Percentiles rank a stretch among this genome's conserved stretches.
These are phyloP conservation scores for Thozetella sp. DNA, from an alignment of 495 filamentous ascomycete genomes.

Conservation along the genomic window DNA sequence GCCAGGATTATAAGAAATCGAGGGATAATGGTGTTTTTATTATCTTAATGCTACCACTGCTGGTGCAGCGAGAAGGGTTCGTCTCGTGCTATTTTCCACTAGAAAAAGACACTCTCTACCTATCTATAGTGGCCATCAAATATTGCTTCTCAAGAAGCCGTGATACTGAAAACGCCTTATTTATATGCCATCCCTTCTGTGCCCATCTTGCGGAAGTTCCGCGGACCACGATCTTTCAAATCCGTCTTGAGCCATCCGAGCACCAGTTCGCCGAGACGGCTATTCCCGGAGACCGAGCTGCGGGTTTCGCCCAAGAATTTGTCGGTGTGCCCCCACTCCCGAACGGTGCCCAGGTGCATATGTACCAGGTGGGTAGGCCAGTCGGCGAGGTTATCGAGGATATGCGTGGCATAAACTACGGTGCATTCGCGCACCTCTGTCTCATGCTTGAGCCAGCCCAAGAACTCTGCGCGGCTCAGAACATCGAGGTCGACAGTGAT, in stretches of 20 bases:
- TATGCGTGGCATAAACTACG: conserved; percentile 97
- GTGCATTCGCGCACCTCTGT: conserved; percentile 81
- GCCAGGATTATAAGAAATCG: no score
- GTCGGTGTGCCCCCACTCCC: conserved; percentile 76
- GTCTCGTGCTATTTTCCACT: no score
- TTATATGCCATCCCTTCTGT: conserved; percentile 73
- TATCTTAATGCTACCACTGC: no score
- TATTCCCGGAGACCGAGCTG: conserved; percentile 64
- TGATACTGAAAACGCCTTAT: conserved; percentile 78
- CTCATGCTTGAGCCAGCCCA: conserved; percentile 82
- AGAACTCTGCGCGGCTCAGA: conserved; percentile 77
- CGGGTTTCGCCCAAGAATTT: conserved; percentile 31
- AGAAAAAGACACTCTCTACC: no score
- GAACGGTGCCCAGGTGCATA: conserved; percentile 85
- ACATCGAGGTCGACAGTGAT: conserved; percentile 97
- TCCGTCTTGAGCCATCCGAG: conserved; percentile 85
- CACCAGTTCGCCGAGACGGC: conserved; percentile 79
- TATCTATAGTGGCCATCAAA: no score
- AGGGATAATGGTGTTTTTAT: no score
- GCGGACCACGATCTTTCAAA: conserved; percentile 76
- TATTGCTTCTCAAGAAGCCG: no score
- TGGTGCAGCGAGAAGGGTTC: no score
- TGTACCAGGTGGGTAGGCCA: conserved; percentile 97
- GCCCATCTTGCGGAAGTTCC: conserved; percentile 56
- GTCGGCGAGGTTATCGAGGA: conserved; percentile 85